phyloP scores from a whole-genome alignment of 345 rosid species.

The Citrus sp. region DNA sequence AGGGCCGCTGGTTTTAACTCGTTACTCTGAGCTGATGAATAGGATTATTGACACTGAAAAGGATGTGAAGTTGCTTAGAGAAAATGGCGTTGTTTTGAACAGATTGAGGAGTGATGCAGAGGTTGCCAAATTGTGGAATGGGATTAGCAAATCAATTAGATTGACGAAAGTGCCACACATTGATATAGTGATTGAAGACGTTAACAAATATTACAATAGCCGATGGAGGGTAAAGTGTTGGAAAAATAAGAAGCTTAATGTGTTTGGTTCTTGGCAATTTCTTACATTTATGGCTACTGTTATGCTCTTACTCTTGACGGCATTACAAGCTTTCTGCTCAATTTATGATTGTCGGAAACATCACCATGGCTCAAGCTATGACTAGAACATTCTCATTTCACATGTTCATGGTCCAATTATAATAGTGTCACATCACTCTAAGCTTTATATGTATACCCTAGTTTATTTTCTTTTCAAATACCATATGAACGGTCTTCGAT shows the following conservation, averaged over 20 bases:
- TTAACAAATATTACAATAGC: conserved; percentile 52
- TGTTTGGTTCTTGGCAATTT: conserved; percentile 65
- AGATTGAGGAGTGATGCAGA: conserved; percentile 45
- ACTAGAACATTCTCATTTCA: no score
- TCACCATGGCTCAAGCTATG: background rate
- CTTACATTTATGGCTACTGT: conserved; percentile 47
- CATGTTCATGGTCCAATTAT: no score
- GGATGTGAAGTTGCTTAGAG: conserved; percentile 64
- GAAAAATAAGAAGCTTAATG: conserved; percentile 37
- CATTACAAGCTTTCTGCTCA: conserved; percentile 48
- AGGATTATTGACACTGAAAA: conserved; percentile 63
- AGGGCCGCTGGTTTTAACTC: conserved; percentile 21
- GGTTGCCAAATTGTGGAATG: conserved; percentile 72
- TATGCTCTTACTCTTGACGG: conserved; percentile 41
- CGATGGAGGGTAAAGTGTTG: conserved; percentile 50
- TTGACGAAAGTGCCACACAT: conserved; percentile 56
- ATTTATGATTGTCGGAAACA: conserved; percentile 20
- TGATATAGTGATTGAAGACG: conserved; percentile 68
- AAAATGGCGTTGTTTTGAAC: conserved; percentile 36
- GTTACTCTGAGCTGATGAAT: conserved; percentile 72
- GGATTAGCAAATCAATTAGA: conserved; percentile 65
- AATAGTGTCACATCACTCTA: no score
- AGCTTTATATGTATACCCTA: no score
- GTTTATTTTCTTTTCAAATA: no score
- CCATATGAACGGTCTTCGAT: no score